Base-by-base conservation (phyloP, 2,329 filamentous ascomycete genomes). In the Pseudogymnoascus verrucosus region DNA sequence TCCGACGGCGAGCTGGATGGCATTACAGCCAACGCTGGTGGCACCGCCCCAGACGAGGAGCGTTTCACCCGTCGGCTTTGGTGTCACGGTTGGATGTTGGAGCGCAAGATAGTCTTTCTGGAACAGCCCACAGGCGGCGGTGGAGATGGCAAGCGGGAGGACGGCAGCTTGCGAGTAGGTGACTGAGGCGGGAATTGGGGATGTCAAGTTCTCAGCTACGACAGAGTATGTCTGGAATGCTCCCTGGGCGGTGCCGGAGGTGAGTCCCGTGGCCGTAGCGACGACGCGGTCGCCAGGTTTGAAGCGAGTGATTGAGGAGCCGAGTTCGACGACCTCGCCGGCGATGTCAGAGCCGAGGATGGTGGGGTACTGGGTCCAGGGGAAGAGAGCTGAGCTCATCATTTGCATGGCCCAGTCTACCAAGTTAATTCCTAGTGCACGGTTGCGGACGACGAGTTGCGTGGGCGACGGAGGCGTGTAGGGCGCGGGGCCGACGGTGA, bases 1-100 rank as follows among this genome's bases (percentile, higher is more conserved):
- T 0, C 71, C 74, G 0, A 69, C 72, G 0, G 77, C 78, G 4
- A 80, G 68, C 64, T 81, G 79, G 47, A 80, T 76, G 0, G 76
- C 78, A 2, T 70, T 73, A 5, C 40, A 60, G 11, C 68, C 68
- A 47, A 69, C 61, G 26, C 65, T 67, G 7, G 64, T 66, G 12
- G 64, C 64, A 3, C 63, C 69, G 14, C 67, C 69, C 60, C 68
- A 70, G 36, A 72, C 64, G 14, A 54, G 47, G 26, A 54, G 12
- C 10, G 36, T 60, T 64, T 64, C 47, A 40, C 62, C 12, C 19
- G 51, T 60, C 16, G 61, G 61, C 65, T 64, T 23, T 42, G 71
- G 65, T 23, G 68, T 65, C 19, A 67, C 62, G 5, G 64, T 62
- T 26, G 69, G 70, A n/a, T 69, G 59, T n/a, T 67, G 65, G 16